Base-by-base conservation (phyloP, 768 basidiomycete species). In the Calvatia gigantea region DNA sequence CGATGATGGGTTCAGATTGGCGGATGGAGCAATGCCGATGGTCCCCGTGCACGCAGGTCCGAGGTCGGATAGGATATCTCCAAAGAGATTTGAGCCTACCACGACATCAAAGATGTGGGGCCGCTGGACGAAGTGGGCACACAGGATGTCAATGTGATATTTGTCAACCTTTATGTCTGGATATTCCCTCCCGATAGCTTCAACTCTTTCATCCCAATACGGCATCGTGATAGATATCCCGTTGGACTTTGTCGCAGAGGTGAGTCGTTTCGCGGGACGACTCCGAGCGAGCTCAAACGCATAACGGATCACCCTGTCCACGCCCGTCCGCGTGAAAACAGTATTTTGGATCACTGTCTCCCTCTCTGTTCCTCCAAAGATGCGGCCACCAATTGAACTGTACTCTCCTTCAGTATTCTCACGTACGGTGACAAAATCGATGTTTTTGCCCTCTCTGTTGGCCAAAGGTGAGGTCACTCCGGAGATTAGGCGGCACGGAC, bases 381-480 rank as follows among this genome's bases (percentile, higher is more conserved):
- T 73, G 51, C 71, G 61, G 54, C 80, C 67, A 62, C 79, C 67
- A 58, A 79, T 75, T 5, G 74, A 75, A n/a, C 77, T 76, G 62
- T 80, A 82, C 62, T 81, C 78, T 48, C 81, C 81, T 60, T 83
- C 81, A 8, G 75, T 78, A 61, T 83, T 83, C 64, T 83, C 81
- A 42, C 81, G 70, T 9, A 82, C 77, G 35, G 80, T 81, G 51
- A 77, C 68, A 68, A 80, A 82, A 63, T 83, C 78, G 45, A 81
- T 75, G 1, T 74, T 67, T 53, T 73, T 71, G 1, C 63, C 66
- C 14, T 62, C 67, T 38, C 75, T 70, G 53, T 75, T 75, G n/a
- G 73, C 72, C 29, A 82, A 69, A 1, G 78, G 80, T 2, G 76
- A 75, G 1, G 65, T 64, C 17, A 77, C 77, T 5, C 81, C 81